phyloP scores from a whole-genome alignment of 2,329 filamentous ascomycete species.

The Kalaharituber pfeilii region DNA sequence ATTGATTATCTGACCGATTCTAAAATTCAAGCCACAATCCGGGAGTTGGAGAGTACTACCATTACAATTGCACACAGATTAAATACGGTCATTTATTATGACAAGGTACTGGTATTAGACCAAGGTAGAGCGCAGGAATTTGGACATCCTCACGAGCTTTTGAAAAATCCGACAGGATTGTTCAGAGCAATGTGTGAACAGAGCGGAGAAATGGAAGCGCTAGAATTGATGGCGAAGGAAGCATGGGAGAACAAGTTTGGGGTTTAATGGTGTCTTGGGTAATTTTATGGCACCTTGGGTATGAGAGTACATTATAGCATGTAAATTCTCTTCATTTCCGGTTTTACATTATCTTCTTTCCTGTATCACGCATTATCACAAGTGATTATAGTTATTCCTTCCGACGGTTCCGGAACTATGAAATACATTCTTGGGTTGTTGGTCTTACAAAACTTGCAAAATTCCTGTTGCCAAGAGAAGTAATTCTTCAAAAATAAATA shows the following conservation, averaged over 20 bases:
- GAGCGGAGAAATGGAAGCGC: constrained; percentile 20
- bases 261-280: too few species aligned
- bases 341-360: too few species aligned
- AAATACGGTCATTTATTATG: constrained; percentile 94
- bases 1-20: constrained; percentile 93
- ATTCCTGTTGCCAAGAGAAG: too few species aligned
- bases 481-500: too few species aligned
- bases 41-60: constrained; percentile 70
- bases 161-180: constrained; percentile 49
- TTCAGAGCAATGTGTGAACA: constrained; percentile 30
- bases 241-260: constrained; percentile 7
- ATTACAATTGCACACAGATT: constrained; percentile 92
- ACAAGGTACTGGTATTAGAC: constrained; percentile 89
- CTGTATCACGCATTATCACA: too few species aligned
- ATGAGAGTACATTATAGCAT: too few species aligned
- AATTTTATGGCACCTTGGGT: too few species aligned
- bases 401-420: too few species aligned
- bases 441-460: too few species aligned
- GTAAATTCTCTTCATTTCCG: too few species aligned
- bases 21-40: constrained; percentile 92
- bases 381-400: too few species aligned
- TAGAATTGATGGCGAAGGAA: constrained; percentile 21
- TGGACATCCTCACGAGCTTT: constrained; percentile 70
- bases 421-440: too few species aligned
- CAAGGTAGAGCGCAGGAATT: constrained; percentile 76